A percentile compares a stretch with the other conserved stretches of the same genome.
Conservation (phyloP, 805 yeast species). For the Teunomyces pallodes region DNA sequence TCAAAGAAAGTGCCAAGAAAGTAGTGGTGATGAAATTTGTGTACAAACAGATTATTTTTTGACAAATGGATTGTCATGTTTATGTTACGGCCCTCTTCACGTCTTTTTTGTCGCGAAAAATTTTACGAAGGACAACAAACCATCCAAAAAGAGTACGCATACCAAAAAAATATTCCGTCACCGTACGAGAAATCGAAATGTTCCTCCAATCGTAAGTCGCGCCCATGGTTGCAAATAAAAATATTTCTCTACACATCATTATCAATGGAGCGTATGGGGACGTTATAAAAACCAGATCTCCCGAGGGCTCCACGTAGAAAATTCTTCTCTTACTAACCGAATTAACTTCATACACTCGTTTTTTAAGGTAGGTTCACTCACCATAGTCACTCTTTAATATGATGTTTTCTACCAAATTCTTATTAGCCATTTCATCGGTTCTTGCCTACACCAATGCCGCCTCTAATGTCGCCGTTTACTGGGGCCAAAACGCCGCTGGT, state of each 20-base stretch:
- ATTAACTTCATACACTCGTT: neutral
- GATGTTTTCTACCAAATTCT: conserved; percentile 2
- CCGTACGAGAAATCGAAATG: too few relatives aligned
- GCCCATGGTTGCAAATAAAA: neutral
- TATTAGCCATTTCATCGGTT: conserved; percentile 1
- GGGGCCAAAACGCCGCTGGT: conserved; percentile 82
- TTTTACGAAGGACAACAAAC: too few relatives aligned
- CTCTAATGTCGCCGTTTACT: conserved; percentile 68
- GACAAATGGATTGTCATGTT: too few relatives aligned
- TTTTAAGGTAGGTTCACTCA: neutral
- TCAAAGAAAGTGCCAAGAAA: too few relatives aligned
- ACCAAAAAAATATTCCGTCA: too few relatives aligned
- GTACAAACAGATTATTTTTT: too few relatives aligned
- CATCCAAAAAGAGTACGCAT: too few relatives aligned
- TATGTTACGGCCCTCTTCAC: too few relatives aligned
- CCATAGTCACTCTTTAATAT: conserved; percentile 1
- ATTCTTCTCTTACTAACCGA: neutral
- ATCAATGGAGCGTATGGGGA: neutral
- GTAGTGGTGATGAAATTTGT: too few relatives aligned
- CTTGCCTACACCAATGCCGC: conserved; percentile 3
- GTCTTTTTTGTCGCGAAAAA: too few relatives aligned
- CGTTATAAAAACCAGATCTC: too few relatives aligned
- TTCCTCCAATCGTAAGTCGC: too few relatives aligned
- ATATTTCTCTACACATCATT: neutral
- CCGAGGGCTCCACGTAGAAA: neutral